phyloP scores from a whole-genome alignment of 257 asterid genomes.

The Oldenlandia corymbosa region DNA sequence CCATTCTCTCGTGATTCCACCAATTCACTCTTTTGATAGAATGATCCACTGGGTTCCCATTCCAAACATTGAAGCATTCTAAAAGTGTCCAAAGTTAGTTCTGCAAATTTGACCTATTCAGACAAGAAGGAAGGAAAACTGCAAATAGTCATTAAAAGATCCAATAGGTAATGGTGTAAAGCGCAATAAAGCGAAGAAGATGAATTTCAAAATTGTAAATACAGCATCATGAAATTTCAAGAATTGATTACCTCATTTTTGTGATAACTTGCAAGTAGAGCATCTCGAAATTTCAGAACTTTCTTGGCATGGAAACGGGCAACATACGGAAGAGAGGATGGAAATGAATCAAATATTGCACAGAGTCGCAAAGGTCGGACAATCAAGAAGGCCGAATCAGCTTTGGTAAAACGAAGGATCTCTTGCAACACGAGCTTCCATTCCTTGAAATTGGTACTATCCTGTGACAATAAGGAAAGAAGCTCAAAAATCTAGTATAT shows the following conservation, averaged over 20 bases:
- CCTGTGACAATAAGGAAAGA: constrained; percentile 43
- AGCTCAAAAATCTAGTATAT: constrained; percentile 4
- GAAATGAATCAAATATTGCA: constrained; percentile 65
- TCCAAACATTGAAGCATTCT: constrained; percentile 99
- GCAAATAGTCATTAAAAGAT: too few relatives aligned
- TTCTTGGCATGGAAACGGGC: constrained; percentile 92
- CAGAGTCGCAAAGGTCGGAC: constrained; percentile 80
- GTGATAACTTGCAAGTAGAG: constrained; percentile 83
- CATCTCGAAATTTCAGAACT: constrained; percentile 81
- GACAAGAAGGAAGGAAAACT: background rate
- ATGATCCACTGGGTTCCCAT: constrained; percentile 95
- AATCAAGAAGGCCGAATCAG: constrained; percentile 40
- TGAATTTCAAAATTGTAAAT: background rate
- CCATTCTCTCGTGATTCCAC: constrained; percentile 64
- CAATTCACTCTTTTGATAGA: constrained; percentile 55
- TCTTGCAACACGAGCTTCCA: constrained; percentile 94
- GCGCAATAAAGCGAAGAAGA: too few relatives aligned
- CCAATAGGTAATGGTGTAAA: too few relatives aligned
- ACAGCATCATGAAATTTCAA: background rate
- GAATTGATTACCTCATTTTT: constrained; percentile 64
- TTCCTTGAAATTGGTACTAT: constrained; percentile 86
- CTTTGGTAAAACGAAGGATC: constrained; percentile 64
- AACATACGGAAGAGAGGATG: constrained; percentile 73
- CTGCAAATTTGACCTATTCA: constrained; percentile 87
- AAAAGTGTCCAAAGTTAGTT: constrained; percentile 78